These are phyloP conservation scores for Daedaleopsis nitida DNA, from an alignment of 768 basidiomycete genomes.

Conservation along the genomic window DNA sequence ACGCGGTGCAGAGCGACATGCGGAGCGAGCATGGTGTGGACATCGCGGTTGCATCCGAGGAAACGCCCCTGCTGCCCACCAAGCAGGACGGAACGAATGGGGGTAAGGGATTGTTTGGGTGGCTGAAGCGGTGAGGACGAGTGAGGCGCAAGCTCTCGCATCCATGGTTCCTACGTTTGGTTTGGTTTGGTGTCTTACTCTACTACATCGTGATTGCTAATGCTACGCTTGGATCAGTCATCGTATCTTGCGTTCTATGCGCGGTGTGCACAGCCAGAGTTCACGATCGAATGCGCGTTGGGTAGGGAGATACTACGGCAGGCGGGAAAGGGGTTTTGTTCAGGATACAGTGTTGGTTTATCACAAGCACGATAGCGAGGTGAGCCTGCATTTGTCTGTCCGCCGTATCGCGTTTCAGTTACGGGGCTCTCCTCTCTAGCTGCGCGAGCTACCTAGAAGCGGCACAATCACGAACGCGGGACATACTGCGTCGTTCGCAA, in stretches of 20 bases:
- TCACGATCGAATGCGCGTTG: no score
- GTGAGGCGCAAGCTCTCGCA: not conserved
- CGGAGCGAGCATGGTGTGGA: constrained; percentile 18
- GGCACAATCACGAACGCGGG: no score
- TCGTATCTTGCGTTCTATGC: not conserved
- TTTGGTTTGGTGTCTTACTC: not conserved
- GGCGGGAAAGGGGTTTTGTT: not conserved
- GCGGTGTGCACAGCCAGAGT: not conserved
- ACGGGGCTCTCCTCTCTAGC: no score
- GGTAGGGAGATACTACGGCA: not conserved
- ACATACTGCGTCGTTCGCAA: no score
- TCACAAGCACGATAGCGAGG: no score
- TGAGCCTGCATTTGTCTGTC: no score
- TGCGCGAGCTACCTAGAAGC: no score
- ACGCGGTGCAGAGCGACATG: constrained; percentile 24
- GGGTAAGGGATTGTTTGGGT: not conserved
- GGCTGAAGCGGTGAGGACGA: constrained; percentile 2
- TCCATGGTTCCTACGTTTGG: not conserved
- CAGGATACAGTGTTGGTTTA: not conserved
- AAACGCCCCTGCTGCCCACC: constrained; percentile 13
- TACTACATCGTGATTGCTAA: not conserved
- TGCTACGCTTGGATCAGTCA: not conserved
- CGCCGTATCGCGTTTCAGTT: no score
- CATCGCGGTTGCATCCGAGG: constrained; percentile 3
- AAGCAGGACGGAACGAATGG: not conserved